Percentiles rank a stretch among this genome's conserved stretches.
These are phyloP conservation scores for Cystobasidium pallidum DNA, from an alignment of 1,284 basidiomycete species.

Conservation along the genomic window DNA sequence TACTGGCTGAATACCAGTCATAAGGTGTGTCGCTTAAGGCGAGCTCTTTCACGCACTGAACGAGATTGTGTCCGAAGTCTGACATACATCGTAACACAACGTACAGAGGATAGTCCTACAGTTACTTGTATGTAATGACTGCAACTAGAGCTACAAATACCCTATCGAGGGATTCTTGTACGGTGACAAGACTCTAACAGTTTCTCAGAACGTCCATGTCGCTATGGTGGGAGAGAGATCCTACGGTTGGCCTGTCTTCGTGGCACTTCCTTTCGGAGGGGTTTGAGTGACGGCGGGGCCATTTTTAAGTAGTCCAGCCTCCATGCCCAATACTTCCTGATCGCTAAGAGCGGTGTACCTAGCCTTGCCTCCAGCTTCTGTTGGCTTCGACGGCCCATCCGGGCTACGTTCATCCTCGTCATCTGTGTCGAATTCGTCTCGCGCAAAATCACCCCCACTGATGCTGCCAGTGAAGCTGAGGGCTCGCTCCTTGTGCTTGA, in stretches of 20 bases:
- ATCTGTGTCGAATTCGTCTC: constrained; percentile 5
- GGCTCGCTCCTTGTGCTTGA: constrained; percentile 12
- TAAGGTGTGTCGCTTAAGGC: no score
- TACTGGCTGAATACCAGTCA: no score
- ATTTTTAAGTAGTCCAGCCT: constrained; percentile 7
- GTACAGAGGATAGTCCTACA: no score
- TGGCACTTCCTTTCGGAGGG: neutral
- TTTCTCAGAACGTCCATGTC: no score
- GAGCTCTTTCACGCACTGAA: no score
- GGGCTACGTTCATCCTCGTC: neutral
- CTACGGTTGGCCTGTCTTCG: neutral
- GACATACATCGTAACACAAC: neutral
- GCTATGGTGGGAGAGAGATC: no score
- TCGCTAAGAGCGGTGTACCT: constrained; percentile 15
- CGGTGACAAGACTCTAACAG: no score
- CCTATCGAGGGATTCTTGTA: no score
- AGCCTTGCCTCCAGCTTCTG: neutral
- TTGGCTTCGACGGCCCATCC: neutral
- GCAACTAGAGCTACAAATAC: constrained; percentile 19
- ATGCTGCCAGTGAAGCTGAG: constrained; percentile 2
- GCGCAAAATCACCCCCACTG: constrained; percentile 3
- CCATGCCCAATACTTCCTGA: constrained; percentile 7
- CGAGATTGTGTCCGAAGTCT: no score
- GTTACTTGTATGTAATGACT: no score
- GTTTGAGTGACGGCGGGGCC: neutral